Base-by-base conservation (phyloP, 106 monocot genomes). In the Platanthera zijinensis region DNA sequence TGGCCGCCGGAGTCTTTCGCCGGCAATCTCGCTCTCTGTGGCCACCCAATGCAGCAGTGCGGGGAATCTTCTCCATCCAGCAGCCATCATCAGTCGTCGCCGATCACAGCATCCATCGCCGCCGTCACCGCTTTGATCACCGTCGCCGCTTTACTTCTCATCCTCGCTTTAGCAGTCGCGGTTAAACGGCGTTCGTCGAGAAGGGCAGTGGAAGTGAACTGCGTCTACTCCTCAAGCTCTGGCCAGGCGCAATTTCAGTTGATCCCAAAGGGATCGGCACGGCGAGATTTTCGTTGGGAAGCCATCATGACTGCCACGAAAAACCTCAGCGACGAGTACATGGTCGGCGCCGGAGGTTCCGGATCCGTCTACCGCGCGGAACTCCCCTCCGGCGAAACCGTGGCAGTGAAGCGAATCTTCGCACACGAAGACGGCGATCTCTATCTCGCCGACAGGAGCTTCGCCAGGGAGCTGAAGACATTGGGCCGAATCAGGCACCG, bases 321-420 rank as follows among this genome's bases (percentile, higher is more conserved):
- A 57, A 84, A 91, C 82, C 87, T 97, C 49, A 81, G 83, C 75
- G 87, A 91, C 7, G 91, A 97, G 63, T 91, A 85, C 78, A 81
- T 85, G 10, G 82, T 97, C 28, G 96, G 96, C 3, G 75, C 91
- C 3, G 96, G 96, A 11, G 91, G 96, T 8, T 87, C 89, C 3
- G 89, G 96, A 1, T 91, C 79, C 0, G 96, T 97, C 50, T 97
- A 93, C 78, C 79, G 76, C 54, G 96, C 87, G 5, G 91, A 94
- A 19, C 72, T 97, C 51, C 78, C 85, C 9, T 82, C 87, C 21
- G 91, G 93, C 4, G 87, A 94, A 72, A 91, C 75, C 21, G 85
- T 97, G 7, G 96, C 96, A 0, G 93, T 97, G 63, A 97, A 97
- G 81, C 84, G 80, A 59, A 82, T 94, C 10, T 72, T 50, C 22